Evolutionary conservation across 257 asterid genomes (phyloP), one percentile per base, ranked within the genome.

Genomic region (Solanum rostratum): DNA sequence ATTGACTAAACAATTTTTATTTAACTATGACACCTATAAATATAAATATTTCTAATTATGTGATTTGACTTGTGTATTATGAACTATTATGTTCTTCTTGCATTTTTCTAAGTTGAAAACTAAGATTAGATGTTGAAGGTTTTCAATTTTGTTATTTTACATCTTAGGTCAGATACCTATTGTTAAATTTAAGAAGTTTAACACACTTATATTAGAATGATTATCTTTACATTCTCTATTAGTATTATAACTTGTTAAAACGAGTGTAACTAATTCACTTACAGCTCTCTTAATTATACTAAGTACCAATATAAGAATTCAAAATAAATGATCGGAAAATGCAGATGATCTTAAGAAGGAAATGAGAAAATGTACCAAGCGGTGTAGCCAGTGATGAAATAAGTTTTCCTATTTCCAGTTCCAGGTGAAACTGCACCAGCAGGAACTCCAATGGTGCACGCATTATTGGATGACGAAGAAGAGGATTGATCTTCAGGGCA

Each of bases 401-500:
- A 33, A 30, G 69, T 27, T 55, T n/a, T 79, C 20, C 50, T 79
- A 0, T 39, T 79, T 5, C 49, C 83, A 59, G 79, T 11, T 70
- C 79, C 53, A 70, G 79, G 11, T 5, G 37, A 52, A 14, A 5
- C 43, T 29, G 71, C 20, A 29, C 71, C 71, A 63, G 41, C 37
- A 30, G 37, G 37, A 30, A 30, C 37, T 30, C 37, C 37, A 33
- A 5, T 29, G 76, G 1, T 81, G 59, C 76, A 57, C 1, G 29
- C 10, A 6, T 43, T 87, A 45, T 43, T 87, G 46, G 49, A 52
- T 20, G 43, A 18, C 1, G 63, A 66, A 12, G 85, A 86, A 55
- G 86, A 87, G 52, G 84, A 7, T 46, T 71, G 86, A 85, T 84
- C 84, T n/a, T 37, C 62, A n/a, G 90, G 84, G 84, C 95, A 93